Conservation (phyloP, 2,329 filamentous ascomycete genomes). For the Clathrospora elynae region DNA sequence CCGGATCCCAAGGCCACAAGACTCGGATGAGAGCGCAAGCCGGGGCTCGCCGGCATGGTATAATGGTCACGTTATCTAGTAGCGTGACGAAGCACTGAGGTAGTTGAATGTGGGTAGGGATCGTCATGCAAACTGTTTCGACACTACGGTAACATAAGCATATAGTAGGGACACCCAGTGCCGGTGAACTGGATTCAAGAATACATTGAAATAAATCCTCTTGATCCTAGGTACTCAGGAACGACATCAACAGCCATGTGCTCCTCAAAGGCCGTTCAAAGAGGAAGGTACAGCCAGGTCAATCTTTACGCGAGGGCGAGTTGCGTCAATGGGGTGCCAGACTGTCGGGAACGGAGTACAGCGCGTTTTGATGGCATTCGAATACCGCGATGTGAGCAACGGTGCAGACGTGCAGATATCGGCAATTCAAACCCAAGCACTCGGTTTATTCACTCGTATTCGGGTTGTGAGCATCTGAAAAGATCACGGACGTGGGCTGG, state of each 20-base stretch:
- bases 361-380: constrained; percentile 11
- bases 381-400: not conserved
- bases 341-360: constrained; percentile 18
- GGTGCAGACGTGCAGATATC: constrained; percentile 1
- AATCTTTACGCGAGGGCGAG: constrained; percentile 1
- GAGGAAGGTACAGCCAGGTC: not conserved
- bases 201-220: no score
- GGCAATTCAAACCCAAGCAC: constrained; percentile 2
- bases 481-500: no score
- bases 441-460: not conserved
- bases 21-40: constrained; percentile 17
- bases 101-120: not conserved
- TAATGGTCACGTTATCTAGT: constrained; percentile 1
- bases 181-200: no score
- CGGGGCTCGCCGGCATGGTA: constrained; percentile 3
- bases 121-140: constrained; percentile 10
- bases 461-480: not conserved
- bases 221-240: not conserved
- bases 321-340: constrained; percentile 11
- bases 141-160: not conserved
- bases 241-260: constrained; percentile 8
- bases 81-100: constrained; percentile 2
- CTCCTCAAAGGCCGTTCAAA: constrained; percentile 3
- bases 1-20: no score
- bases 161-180: no score